Evolutionary conservation across 2,329 filamentous ascomycete genomes (phyloP).

Genomic region (Atkinsonella texensis): DNA sequence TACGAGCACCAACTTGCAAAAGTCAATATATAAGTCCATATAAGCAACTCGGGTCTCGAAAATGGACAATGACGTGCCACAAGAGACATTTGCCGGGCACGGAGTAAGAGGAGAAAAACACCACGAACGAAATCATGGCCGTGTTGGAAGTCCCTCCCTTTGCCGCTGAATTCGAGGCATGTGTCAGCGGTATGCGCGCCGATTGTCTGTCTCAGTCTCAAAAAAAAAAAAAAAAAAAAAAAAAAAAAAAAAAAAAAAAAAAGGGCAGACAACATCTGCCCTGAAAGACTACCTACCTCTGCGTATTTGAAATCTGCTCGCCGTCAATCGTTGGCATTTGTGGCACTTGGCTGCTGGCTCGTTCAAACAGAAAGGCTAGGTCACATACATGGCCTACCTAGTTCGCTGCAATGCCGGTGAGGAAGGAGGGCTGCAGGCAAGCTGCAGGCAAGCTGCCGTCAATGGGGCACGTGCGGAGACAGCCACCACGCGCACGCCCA

Average conservation of each 20-base stretch:
- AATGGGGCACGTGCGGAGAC: not conserved
- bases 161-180: not conserved
- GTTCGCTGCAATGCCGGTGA: not conserved
- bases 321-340: not conserved
- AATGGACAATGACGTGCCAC: too few relatives aligned
- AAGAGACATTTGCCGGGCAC: too few relatives aligned
- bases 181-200: not conserved
- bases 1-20: too few relatives aligned
- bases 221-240: too few relatives aligned
- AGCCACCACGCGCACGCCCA: not conserved
- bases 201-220: too few relatives aligned
- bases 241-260: too few relatives aligned
- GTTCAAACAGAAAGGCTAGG: not conserved
- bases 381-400: conserved; percentile 1
- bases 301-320: not conserved
- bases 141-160: not conserved
- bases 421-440: not conserved
- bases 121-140: not conserved
- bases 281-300: too few relatives aligned
- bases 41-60: too few relatives aligned
- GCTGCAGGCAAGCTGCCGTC: not conserved
- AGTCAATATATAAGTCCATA: too few relatives aligned
- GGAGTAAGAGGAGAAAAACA: too few relatives aligned
- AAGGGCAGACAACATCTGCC: not conserved
- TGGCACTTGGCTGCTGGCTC: not conserved